A percentile compares a stretch with the other conserved stretches of the same genome.
phyloP scores from a whole-genome alignment of 1,139 yeast genomes.

The Geotrichum fermentans region DNA sequence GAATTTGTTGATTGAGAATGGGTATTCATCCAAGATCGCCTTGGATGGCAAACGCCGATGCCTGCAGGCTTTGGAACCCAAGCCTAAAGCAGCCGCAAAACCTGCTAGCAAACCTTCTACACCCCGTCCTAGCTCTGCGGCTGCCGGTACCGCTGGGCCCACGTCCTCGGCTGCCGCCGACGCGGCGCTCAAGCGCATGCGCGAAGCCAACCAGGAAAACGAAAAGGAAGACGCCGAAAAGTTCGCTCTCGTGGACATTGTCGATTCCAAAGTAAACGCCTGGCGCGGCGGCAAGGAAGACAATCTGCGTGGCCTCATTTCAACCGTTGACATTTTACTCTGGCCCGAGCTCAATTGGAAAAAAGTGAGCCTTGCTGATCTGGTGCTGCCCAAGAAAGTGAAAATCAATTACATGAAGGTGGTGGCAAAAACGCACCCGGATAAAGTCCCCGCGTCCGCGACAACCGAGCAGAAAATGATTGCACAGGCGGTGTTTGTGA shows the following conservation, averaged over 20 bases:
- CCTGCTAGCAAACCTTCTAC: conserved; percentile 27
- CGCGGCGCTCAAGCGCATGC: conserved; percentile 46
- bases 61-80: conserved; percentile 49
- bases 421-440: conserved; percentile 90
- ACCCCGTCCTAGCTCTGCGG: conserved; percentile 29
- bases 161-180: conserved; percentile 34
- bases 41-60: conserved; percentile 85
- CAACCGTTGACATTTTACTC: conserved; percentile 59
- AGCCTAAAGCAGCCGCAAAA: conserved; percentile 9
- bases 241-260: conserved; percentile 55
- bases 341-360: conserved; percentile 63
- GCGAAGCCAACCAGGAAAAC: conserved; percentile 46
- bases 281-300: conserved; percentile 79
- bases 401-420: conserved; percentile 88
- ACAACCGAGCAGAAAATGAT: conserved; percentile 71
- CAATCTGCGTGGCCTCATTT: conserved; percentile 67
- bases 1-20: conserved; percentile 58
- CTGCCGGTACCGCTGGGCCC: no score
- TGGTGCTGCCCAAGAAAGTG: conserved; percentile 87
- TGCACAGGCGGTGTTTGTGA: conserved; percentile 81
- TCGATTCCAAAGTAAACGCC: conserved; percentile 47
- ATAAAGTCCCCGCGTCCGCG: conserved; percentile 58
- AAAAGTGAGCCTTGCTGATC: conserved; percentile 60
- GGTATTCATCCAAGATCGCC: conserved; percentile 57
- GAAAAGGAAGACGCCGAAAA: conserved; percentile 53